Conservation (phyloP, 768 basidiomycete species). For the Gloeopeniophorella convolvens region DNA sequence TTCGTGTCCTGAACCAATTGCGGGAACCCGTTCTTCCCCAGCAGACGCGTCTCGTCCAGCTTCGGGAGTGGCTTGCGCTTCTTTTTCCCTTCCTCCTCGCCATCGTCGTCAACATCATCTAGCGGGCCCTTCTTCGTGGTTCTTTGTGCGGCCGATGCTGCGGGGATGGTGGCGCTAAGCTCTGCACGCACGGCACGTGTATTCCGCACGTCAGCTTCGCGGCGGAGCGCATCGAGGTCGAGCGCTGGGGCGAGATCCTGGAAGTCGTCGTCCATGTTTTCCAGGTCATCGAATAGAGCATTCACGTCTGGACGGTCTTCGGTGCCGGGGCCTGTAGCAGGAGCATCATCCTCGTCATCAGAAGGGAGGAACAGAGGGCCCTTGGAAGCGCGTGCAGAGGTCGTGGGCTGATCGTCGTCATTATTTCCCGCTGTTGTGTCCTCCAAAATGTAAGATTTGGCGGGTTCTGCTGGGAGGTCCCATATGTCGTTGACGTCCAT, state of each 20-base stretch:
- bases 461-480: slow-evolving; percentile 39
- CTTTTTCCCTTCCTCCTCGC: slow-evolving; percentile 33
- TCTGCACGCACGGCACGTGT: slow-evolving; percentile 36
- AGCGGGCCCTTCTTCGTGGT: slow-evolving; percentile 5
- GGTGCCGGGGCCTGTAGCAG: slow-evolving; percentile 1
- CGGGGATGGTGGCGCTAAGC: slow-evolving; percentile 42
- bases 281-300: slow-evolving; percentile 41
- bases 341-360: slow-evolving; percentile 47
- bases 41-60: slow-evolving; percentile 70
- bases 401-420: slow-evolving; percentile 20
- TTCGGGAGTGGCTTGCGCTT: slow-evolving; percentile 47
- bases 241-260: slow-evolving; percentile 41
- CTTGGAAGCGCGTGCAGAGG: slow-evolving; percentile 23
- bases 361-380: slow-evolving; percentile 48
- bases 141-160: no score
- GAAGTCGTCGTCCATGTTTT: slow-evolving; percentile 35
- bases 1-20: slow-evolving; percentile 70
- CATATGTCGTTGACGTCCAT: slow-evolving; percentile 52
- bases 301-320: slow-evolving; percentile 29
- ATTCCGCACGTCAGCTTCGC: slow-evolving; percentile 48
- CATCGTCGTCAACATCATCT: slow-evolving; percentile 27
- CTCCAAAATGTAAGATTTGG: slow-evolving; percentile 24
- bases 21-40: slow-evolving; percentile 74
- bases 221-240: slow-evolving; percentile 46
- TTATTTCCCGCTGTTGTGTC: slow-evolving; percentile 7